Base-by-base conservation (phyloP, 768 basidiomycete genomes). In the Suillus discolor region DNA sequence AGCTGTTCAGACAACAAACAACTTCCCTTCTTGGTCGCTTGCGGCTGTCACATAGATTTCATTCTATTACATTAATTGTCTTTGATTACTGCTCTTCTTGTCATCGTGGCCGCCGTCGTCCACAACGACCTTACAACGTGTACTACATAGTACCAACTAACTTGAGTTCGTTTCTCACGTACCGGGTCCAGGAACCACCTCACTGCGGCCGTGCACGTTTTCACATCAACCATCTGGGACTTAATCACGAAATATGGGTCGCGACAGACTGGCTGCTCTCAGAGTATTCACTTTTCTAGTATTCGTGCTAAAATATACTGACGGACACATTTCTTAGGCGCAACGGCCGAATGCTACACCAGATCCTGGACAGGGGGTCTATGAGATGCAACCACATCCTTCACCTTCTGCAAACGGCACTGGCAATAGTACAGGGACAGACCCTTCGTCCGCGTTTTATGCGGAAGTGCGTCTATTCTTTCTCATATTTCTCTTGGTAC, bases 191-290 rank as follows among this genome's bases (percentile, higher is more conserved):
- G 38, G 23, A 39, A 39, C n/a, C n/a, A n/a, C 38, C 57, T 57
- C 38, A 16, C 16, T 31, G 41, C 41, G 25, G 23, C 57, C 36
- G 57, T 59, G 4, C 38, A 25, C 39, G 25, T 20, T 42, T 60
- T 25, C 23, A 20, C 57, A 25, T 39, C 42, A 55, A 41, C 59
- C 23, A 38, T 20, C 59, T 31, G 28, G 41, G 18, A 16, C 7
- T 65, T 44, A 8, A 42, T 62, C 44, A 55, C 54, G 20, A n/a
- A 57, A 36, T 70, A 88, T 94, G 86, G 93, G 70, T 31, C 70
- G 68, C 13, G 75, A 96, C 85, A 86, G 94, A 84, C 87, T 96
- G 69, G 93, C 92, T 72, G 92, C 90, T 66, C 87, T 91, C 84
- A 86, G 92, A 80, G 92, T 91, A 67, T 57, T 85, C 71, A 87